Base-by-base conservation (phyloP, 192 early-diverging fungal genomes). In the Backusella parvicylindrica region DNA sequence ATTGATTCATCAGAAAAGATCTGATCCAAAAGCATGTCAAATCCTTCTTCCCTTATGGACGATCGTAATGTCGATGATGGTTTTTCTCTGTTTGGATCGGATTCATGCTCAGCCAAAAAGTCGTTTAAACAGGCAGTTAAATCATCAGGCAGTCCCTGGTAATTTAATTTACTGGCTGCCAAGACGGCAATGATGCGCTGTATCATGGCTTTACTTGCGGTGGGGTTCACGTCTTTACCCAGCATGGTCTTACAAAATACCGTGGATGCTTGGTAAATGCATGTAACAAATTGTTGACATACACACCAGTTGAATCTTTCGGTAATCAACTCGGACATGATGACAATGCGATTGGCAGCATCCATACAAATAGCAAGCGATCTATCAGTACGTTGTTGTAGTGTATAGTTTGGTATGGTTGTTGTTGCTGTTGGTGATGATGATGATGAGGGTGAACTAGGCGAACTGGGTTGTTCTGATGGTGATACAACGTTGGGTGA, bases 101-200 rank as follows among this genome's bases (percentile, higher is more conserved):
- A 43, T 13, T 69, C 75, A 49, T 82, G 73, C 47, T 75, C 36
- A 13, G 40, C 41, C n/a, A 77, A 31, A 21, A 78, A 82, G 2
- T 82, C 73, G 2, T 74, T 64, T 11, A 82, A 68, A 64, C 80
- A 82, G 5, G 53, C 38, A 0, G 73, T 72, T 6, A 82, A 37
- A 49, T 82, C 80, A 50, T 74, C 77, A 6, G 80, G 76, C 2
- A 82, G 30, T 1, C 80, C 76, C 26, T 71, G 66, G 28, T 82
- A 77, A 23, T 82, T 77, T 15, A 77, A 49, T 26, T 56, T 40
- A 7, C 63, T 67, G 2, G 56, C 67, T 21, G 53, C 64, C 36
- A 82, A 40, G 7, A 82, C 53, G 2, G 32, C n/a, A 15, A 78
- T 66, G 41, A 82, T 78, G 7, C 75, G 80, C 31, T 75, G 37